Base-by-base conservation (phyloP, 2,329 filamentous ascomycete species). In the Aureobasidium sp. region DNA sequence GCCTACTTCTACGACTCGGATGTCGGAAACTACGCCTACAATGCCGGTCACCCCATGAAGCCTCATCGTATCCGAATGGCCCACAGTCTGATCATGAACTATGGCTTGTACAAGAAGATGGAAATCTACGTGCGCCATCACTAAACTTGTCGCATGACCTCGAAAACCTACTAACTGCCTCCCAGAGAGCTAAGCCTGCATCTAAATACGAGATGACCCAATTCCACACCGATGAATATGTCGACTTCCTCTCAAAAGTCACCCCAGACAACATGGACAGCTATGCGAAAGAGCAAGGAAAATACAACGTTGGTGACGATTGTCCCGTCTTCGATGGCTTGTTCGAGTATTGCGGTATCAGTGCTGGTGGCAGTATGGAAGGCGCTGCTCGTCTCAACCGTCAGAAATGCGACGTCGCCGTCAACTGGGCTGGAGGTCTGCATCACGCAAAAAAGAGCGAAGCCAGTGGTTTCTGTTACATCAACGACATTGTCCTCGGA, bases 1-100 rank as follows among this genome's bases (percentile, higher is more conserved):
- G 93, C 93, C 62, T 97, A 97, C 78, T 97, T 97, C 76, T 97
- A 97, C 82, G 93, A 97, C 73, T 95, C 90, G 3, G 93, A 97
- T 77, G 94, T 97, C 72, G 93, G 93, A 67, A 97, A 97, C 76
- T 97, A 97, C 80, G 92, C 93, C 73, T 97, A 97, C 72, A 91
- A 96, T 63, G 81, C 84, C 13, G 83, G 82, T n/a, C 84, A 82
- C 75, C 84, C 85, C 37, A 87, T 87, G 84, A 87, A 87, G 74
- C 84, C 84, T 41, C 83, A 84, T 71, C 79, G 86, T 66, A 88
- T 89, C 75, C 80, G 86, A 67, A 86, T 89, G 81, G 84, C 77
- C 39, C 77, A 79, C 67, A 79, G 85, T 66, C 74, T 88, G 70
- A 85, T 88, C 66, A 88, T 88, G 85, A 88, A 88, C 73, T 88